Base-by-base conservation (phyloP, 2,329 filamentous ascomycete genomes). In the Arthrobotrys sphaeroides region DNA sequence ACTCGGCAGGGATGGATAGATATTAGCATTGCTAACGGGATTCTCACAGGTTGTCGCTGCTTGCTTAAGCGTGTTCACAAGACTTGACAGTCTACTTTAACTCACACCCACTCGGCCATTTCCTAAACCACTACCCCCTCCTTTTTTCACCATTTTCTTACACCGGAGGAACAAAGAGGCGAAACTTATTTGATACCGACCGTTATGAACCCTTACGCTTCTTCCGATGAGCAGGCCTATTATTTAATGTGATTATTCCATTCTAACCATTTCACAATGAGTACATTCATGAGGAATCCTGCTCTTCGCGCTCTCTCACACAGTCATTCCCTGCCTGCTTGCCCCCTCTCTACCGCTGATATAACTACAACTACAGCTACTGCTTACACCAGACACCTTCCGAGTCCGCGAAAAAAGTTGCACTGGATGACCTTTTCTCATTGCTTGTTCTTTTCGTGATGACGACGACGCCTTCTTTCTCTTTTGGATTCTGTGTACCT, bases 1-100 rank as follows among this genome's bases (percentile, higher is more conserved):
- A n/a, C n/a, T n/a, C n/a, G n/a, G n/a, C n/a, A n/a, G n/a, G n/a
- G n/a, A n/a, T n/a, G n/a, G n/a, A n/a, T n/a, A n/a, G n/a, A n/a
- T n/a, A n/a, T n/a, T n/a, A n/a, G n/a, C 13, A 24, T 60, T 18
- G 22, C 51, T 77, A 42, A 33, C 26, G 36, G 28, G 31, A 9
- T 16, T 43, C 60, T 38, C 49, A 64, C 73, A 90, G 88, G 89
- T 92, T 81, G 93, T 99, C 64, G 94, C 95, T 61, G 95, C 95
- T 79, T 98, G 95, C 83, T 85, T 99, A 83, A 97, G 91, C 84
- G 95, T 99, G 81, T 99, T 99, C 83, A 99, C 95, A 78, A 89
- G 94, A 82, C 91, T 99, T 81, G 95, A 99, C 85, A 98, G 95
- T 60, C 87, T 99, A 77, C 90, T 99, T 82, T 99, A 88, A 55